A percentile compares a stretch with the other conserved stretches of the same genome.
Conservation (phyloP, 257 asterid genomes). For the Solanum tarijense region DNA sequence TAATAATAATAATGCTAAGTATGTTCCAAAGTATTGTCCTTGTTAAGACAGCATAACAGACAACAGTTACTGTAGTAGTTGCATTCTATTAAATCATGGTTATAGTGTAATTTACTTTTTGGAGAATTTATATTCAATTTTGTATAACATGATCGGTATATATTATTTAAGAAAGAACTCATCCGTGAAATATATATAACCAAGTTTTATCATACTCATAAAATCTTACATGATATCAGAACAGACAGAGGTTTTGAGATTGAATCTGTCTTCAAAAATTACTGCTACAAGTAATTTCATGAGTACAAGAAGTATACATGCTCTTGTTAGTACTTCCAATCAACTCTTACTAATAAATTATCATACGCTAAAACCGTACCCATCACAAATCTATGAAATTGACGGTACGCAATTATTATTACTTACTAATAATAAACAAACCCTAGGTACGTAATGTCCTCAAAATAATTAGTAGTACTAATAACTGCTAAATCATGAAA, state of each 20-base stretch:
- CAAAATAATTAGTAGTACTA: neutral
- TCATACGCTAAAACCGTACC: neutral
- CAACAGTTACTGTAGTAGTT: neutral
- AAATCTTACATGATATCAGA: too few relatives aligned
- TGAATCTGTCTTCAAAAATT: too few relatives aligned
- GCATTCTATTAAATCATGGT: neutral
- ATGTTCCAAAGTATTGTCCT: neutral
- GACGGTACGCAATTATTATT: neutral
- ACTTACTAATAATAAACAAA: neutral
- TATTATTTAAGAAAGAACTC: neutral
- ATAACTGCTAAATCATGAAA: neutral
- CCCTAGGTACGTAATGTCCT: neutral
- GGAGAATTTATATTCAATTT: neutral
- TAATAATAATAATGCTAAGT: neutral
- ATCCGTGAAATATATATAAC: neutral
- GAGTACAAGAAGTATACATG: neutral
- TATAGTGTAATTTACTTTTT: neutral
- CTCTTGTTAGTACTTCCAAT: neutral
- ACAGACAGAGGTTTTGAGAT: accelerated
- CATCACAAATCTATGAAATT: neutral
- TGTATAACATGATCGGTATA: too few relatives aligned
- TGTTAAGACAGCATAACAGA: neutral
- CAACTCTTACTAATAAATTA: neutral
- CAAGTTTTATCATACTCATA: too few relatives aligned
- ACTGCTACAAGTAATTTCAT: neutral